Evolutionary conservation across 2,329 filamentous ascomycete genomes (phyloP), one percentile per base, ranked within the genome.

Genomic region (Metarhizium guizhouense): DNA sequence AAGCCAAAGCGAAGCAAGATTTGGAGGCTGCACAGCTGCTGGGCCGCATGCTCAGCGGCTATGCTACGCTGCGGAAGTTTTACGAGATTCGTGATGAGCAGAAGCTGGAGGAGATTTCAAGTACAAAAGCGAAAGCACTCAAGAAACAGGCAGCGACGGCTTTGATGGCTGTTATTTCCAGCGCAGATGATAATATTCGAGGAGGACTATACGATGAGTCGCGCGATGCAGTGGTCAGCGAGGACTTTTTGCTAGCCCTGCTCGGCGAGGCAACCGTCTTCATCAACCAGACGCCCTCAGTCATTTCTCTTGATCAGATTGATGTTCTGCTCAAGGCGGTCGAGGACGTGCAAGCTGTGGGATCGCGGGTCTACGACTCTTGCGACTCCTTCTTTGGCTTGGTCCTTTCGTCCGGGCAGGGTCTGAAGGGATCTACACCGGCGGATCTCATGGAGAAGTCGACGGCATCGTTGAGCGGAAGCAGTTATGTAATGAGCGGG

Each of bases 31-130:
- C 92, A 8, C 81, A 88, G 62, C 81, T 96, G 11, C 78, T 97
- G 3, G 89, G 92, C 50, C 88, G 87, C 58, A 87, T 92, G 72
- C 83, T 96, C 10, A 94, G 89, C 67, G 93, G 93, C 25, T 97
- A 97, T 65, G 93, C 92, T 25, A 95, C 91, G 0, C 77, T 97
- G 20, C 87, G 93, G 40, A 87, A 86, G 62, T 96, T 93, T 74
- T 97, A 95, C 70, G 87, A 92, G 59, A 80, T 92, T n/a, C 84
- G 93, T 51, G 93, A 97, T 65, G 59, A 65, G 13, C 61, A 63
- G 45, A 63, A 64, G 10, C 52, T 65, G n/a, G 63, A 67, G 34
- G 63, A 62, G 3, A 59, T 66, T 43, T 65, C 68, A 1, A 53
- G 65, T 3, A 58, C 67, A 29, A 73, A 74, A 56, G 79, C 84